These are phyloP conservation scores for Blastobotrys attinorum DNA, from an alignment of 805 yeast species.

Conservation along the genomic window DNA sequence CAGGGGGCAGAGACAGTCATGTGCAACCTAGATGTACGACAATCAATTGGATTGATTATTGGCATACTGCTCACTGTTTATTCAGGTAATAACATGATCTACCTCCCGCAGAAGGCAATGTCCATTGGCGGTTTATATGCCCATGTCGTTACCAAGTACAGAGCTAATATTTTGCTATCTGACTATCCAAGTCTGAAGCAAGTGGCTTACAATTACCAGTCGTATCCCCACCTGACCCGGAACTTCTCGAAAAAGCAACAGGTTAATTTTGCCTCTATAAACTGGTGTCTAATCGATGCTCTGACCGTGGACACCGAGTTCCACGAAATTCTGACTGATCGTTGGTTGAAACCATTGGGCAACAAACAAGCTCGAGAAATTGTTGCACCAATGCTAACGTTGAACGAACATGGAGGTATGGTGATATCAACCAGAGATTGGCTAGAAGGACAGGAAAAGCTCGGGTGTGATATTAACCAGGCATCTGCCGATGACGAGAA, in stretches of 20 bases:
- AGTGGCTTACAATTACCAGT: slow-evolving; percentile 87
- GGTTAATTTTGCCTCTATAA: slow-evolving; percentile 70
- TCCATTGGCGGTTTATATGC: slow-evolving; percentile 85
- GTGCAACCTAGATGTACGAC: slow-evolving; percentile 59
- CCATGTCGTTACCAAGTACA: slow-evolving; percentile 58
- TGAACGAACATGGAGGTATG: slow-evolving; percentile 95
- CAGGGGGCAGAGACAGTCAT: slow-evolving; percentile 40
- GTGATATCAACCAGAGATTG: slow-evolving; percentile 88
- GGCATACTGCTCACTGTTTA: slow-evolving; percentile 77
- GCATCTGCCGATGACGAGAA: slow-evolving; percentile 33
- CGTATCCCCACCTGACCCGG: slow-evolving; percentile 76
- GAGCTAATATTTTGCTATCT: slow-evolving; percentile 67
- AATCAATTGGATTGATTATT: slow-evolving; percentile 78
- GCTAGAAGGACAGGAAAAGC: slow-evolving; percentile 60
- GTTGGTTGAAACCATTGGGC: slow-evolving; percentile 89
- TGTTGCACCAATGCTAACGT: slow-evolving; percentile 79
- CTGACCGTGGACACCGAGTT: slow-evolving; percentile 89
- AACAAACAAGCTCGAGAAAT: slow-evolving; percentile 67
- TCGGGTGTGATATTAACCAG: slow-evolving; percentile 37
- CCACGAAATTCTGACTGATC: slow-evolving; percentile 74
- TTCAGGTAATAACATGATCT: slow-evolving; percentile 72
- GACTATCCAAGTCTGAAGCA: slow-evolving; percentile 81
- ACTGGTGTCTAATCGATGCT: slow-evolving; percentile 87
- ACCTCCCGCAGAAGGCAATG: slow-evolving; percentile 69
- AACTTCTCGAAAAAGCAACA: slow-evolving; percentile 66